Conservation (phyloP, 2,329 filamentous ascomycete species). For the Fusarium veterinarium region DNA sequence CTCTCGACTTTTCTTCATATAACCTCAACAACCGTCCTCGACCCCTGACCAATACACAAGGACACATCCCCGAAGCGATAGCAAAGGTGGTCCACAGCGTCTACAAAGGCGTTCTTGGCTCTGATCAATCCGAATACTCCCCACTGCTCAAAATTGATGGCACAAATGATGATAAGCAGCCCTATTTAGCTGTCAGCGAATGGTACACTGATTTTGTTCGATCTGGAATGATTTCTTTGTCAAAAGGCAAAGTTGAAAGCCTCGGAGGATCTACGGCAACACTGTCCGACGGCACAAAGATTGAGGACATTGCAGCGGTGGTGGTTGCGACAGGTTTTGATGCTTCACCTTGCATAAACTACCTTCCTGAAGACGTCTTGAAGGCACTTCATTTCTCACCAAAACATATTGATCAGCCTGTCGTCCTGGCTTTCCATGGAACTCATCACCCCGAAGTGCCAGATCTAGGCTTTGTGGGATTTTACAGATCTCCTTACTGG, state of each 20-base stretch:
- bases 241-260: slow-evolving; percentile 57
- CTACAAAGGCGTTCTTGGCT: slow-evolving; percentile 61
- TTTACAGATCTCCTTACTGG: slow-evolving; percentile 88
- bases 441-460: slow-evolving; percentile 71
- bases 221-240: slow-evolving; percentile 67
- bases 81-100: slow-evolving; percentile 66
- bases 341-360: slow-evolving; percentile 71
- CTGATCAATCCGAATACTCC: slow-evolving; percentile 65
- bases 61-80: slow-evolving; percentile 69
- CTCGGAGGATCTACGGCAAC: slow-evolving; percentile 52
- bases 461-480: slow-evolving; percentile 81
- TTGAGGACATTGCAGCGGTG: slow-evolving; percentile 72
- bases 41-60: slow-evolving; percentile 71
- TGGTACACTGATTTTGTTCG: slow-evolving; percentile 80
- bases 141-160: slow-evolving; percentile 53
- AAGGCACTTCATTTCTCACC: slow-evolving; percentile 68
- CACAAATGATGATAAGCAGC: slow-evolving; percentile 60
- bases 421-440: slow-evolving; percentile 75
- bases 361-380: slow-evolving; percentile 68
- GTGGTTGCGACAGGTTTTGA: slow-evolving; percentile 83
- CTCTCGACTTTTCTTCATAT: slow-evolving; percentile 78
- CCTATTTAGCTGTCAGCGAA: slow-evolving; percentile 77
- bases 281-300: slow-evolving; percentile 44
- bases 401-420: slow-evolving; percentile 65
- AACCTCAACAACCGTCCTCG: slow-evolving; percentile 72